Percentiles rank a stretch among this genome's conserved stretches.
These are phyloP conservation scores for Hemerocallis citrina DNA, from an alignment of 106 monocot genomes.

Conservation along the genomic window DNA sequence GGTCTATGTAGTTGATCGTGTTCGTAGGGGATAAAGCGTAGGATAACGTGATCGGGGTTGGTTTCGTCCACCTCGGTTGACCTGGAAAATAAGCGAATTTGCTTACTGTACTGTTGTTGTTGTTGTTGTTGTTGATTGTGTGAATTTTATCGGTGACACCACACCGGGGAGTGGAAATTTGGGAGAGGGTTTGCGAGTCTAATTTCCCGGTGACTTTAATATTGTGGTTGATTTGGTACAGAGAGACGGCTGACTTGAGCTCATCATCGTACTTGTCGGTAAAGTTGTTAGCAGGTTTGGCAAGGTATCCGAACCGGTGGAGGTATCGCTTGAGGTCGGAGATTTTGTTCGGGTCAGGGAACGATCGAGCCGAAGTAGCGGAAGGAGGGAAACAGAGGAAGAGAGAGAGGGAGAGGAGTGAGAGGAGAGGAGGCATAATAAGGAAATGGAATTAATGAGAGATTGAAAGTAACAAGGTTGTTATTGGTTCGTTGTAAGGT, in stretches of 20 bases:
- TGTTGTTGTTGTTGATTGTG: not conserved
- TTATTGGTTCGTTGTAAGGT: too few relatives aligned
- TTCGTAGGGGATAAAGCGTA: conserved; percentile 48
- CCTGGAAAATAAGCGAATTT: conserved; percentile 65
- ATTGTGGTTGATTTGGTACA: conserved; percentile 41
- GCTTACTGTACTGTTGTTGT: not conserved
- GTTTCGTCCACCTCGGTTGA: conserved; percentile 45
- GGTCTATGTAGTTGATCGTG: conserved; percentile 33
- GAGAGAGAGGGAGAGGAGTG: not conserved
- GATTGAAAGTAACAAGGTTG: too few relatives aligned
- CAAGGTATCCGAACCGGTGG: conserved; percentile 57
- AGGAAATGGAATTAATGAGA: too few relatives aligned
- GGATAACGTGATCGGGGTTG: conserved; percentile 37
- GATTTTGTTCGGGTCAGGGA: not conserved
- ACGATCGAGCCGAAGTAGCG: conserved; percentile 6
- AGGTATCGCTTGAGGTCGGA: conserved; percentile 44
- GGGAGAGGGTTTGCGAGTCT: conserved; percentile 36
- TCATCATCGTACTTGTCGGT: conserved; percentile 25
- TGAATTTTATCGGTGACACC: conserved; percentile 34
- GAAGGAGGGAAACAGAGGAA: conserved; percentile 6
- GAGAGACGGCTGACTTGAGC: conserved; percentile 35
- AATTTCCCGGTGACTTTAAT: conserved; percentile 42
- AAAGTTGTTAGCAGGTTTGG: not conserved
- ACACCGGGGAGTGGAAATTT: conserved; percentile 52
- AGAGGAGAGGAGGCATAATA: conserved; percentile 1